These are phyloP conservation scores for Leptoxyphium fumago DNA, from an alignment of 2,329 filamentous ascomycete species.

Conservation along the genomic window DNA sequence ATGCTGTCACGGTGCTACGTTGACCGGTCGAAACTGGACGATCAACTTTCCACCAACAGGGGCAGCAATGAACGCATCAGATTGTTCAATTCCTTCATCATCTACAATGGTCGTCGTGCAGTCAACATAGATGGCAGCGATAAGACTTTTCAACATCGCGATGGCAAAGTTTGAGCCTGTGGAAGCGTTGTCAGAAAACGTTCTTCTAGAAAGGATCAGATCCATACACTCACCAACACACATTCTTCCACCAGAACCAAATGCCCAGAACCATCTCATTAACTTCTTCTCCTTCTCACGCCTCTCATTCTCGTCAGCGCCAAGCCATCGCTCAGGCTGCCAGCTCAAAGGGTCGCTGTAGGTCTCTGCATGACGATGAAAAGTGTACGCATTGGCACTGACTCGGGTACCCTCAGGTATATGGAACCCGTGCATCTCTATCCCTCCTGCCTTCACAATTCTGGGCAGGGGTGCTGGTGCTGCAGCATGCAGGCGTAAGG, in stretches of 20 bases:
- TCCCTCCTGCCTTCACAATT: constrained; percentile 25
- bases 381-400: constrained; percentile 26
- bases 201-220: neutral
- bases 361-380: constrained; percentile 28
- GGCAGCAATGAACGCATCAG: constrained; percentile 28
- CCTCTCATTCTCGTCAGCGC: constrained; percentile 11
- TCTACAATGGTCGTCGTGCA: constrained; percentile 26
- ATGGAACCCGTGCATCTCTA: constrained; percentile 10
- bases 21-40: constrained; percentile 1
- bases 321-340: constrained; percentile 25
- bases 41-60: constrained; percentile 16
- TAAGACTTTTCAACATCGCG: constrained; percentile 22
- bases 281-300: constrained; percentile 19
- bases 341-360: constrained; percentile 23
- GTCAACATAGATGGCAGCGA: constrained; percentile 55
- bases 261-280: constrained; percentile 34
- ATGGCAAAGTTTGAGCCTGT: neutral
- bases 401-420: constrained; percentile 23
- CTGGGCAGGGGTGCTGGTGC: constrained; percentile 45
- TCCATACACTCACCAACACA: constrained; percentile 24
- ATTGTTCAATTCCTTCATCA: constrained; percentile 24
- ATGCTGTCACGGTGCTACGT: neutral
- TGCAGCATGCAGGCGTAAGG: constrained; percentile 41
- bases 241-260: constrained; percentile 32
- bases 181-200: neutral